Percentiles rank a stretch among this genome's conserved stretches.
These are phyloP conservation scores for Ilyonectria robusta DNA, from an alignment of 2,329 filamentous ascomycete genomes.

Conservation along the genomic window DNA sequence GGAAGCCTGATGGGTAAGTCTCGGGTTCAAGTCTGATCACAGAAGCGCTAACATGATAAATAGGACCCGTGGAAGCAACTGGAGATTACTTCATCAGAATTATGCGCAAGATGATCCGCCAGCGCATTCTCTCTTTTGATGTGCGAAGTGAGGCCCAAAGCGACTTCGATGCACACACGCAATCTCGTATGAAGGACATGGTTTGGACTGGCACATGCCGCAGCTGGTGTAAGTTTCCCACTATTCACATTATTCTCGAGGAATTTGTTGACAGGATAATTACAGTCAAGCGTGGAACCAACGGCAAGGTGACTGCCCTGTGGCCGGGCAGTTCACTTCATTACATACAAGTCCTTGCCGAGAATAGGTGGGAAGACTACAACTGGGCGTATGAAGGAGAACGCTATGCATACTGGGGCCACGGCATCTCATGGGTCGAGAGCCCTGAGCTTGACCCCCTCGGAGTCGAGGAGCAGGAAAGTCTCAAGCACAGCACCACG, in stretches of 20 bases:
- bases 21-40: rapidly evolving
- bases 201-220: slow-evolving; percentile 61
- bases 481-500: background rate
- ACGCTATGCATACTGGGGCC: slow-evolving; percentile 41
- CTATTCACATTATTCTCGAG: background rate
- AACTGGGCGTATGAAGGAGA: slow-evolving; percentile 40
- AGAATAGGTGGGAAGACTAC: slow-evolving; percentile 46
- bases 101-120: slow-evolving; percentile 40
- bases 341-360: slow-evolving; percentile 59
- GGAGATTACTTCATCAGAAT: slow-evolving; percentile 47
- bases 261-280: background rate
- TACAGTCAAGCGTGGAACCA: slow-evolving; percentile 45
- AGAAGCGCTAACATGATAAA: background rate
- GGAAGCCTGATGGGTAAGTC: slow-evolving; percentile 43
- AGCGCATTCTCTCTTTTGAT: slow-evolving; percentile 38
- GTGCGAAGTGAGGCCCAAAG: slow-evolving; percentile 52
- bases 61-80: slow-evolving; percentile 46
- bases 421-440: slow-evolving; percentile 43
- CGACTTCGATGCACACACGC: slow-evolving; percentile 62
- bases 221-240: slow-evolving; percentile 58
- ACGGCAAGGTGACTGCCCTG: slow-evolving; percentile 58
- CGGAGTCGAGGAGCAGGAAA: slow-evolving; percentile 29
- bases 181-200: slow-evolving; percentile 58
- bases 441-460: slow-evolving; percentile 37
- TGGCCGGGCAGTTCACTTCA: slow-evolving; percentile 62